Evolutionary conservation across 805 yeast genomes (phyloP).

Genomic region (Candida hispaniensis): DNA sequence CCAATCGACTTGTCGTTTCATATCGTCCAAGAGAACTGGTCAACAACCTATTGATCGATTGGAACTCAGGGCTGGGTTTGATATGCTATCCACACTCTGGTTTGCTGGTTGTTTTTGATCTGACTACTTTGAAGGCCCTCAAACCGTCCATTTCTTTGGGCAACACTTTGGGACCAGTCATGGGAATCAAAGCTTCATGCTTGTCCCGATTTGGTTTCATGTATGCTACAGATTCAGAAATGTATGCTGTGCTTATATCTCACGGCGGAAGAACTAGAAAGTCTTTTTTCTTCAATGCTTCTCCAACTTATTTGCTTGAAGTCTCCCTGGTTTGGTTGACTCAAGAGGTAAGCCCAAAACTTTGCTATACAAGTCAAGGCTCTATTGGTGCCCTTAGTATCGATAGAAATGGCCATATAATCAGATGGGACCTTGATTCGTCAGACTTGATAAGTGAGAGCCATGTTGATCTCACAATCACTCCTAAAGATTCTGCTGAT

Average conservation of each 20-base stretch:
- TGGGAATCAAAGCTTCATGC: slow-evolving; percentile 4
- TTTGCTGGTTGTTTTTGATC: slow-evolving; percentile 3
- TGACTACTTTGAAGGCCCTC: slow-evolving; percentile 8
- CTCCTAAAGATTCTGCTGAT: too few relatives aligned
- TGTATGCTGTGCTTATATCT: slow-evolving; percentile 6
- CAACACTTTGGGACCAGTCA: slow-evolving; percentile 9
- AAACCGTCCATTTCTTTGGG: slow-evolving; percentile 10
- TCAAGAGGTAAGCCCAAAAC: slow-evolving; percentile 6
- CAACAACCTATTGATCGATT: slow-evolving; percentile 5
- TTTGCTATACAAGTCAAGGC: slow-evolving; percentile 9
- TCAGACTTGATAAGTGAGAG: too few relatives aligned
- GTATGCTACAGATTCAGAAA: slow-evolving; percentile 8
- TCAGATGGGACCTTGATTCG: slow-evolving; percentile 13
- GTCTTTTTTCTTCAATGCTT: too few relatives aligned
- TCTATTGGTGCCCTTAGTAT: slow-evolving; percentile 11
- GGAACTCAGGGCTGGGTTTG: slow-evolving; percentile 11
- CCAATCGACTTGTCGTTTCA: slow-evolving; percentile 4
- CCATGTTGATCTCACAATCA: too few relatives aligned
- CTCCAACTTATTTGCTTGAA: slow-evolving; percentile 7
- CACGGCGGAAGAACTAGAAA: slow-evolving; percentile 10
- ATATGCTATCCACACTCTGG: slow-evolving; percentile 10
- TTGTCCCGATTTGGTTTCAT: slow-evolving; percentile 12
- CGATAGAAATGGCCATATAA: slow-evolving; percentile 4
- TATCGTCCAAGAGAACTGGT: slow-evolving; percentile 9
- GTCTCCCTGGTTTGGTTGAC: slow-evolving; percentile 13